Conservation (phyloP, 805 yeast species). For the Suhomyces sp. region DNA sequence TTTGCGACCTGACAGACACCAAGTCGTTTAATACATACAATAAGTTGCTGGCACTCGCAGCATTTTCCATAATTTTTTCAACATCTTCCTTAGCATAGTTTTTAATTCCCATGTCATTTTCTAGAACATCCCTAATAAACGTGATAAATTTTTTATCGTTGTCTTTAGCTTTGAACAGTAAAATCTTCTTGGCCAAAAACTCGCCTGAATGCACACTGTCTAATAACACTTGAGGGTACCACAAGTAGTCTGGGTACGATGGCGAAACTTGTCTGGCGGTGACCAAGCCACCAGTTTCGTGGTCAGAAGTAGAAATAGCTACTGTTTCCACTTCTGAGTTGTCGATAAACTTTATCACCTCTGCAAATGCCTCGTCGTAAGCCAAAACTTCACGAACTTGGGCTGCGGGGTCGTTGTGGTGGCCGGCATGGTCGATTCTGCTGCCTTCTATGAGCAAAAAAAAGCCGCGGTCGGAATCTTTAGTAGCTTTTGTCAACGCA, state of each 20-base stretch:
- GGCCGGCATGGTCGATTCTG: conserved; percentile 94
- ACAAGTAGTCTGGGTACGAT: conserved; percentile 77
- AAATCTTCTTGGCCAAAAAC: conserved; percentile 50
- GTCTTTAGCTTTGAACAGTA: conserved; percentile 26
- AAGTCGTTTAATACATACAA: conserved; percentile 60
- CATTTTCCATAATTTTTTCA: conserved; percentile 15
- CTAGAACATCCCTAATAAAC: conserved; percentile 57
- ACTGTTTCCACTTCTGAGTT: conserved; percentile 70
- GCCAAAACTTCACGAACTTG: conserved; percentile 90
- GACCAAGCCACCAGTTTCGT: conserved; percentile 95
- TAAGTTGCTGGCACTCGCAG: conserved; percentile 21
- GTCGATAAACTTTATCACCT: conserved; percentile 69
- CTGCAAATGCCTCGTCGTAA: conserved; percentile 75
- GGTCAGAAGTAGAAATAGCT: conserved; percentile 83
- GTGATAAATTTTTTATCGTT: conserved; percentile 24
- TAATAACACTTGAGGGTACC: conserved; percentile 78
- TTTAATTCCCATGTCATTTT: conserved; percentile 61
- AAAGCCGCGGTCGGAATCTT: conserved; percentile 77
- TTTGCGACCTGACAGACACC: conserved; percentile 77
- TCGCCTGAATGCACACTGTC: conserved; percentile 79
- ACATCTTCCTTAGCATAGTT: conserved; percentile 57
- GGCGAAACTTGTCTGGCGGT: conserved; percentile 72
- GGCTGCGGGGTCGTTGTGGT: conserved; percentile 90
- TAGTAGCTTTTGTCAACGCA: conserved; percentile 63
- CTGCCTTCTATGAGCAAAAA: conserved; percentile 88